Evolutionary conservation across 2,329 filamentous ascomycete genomes (phyloP).

Genomic region (Exserohilum rostratum): DNA sequence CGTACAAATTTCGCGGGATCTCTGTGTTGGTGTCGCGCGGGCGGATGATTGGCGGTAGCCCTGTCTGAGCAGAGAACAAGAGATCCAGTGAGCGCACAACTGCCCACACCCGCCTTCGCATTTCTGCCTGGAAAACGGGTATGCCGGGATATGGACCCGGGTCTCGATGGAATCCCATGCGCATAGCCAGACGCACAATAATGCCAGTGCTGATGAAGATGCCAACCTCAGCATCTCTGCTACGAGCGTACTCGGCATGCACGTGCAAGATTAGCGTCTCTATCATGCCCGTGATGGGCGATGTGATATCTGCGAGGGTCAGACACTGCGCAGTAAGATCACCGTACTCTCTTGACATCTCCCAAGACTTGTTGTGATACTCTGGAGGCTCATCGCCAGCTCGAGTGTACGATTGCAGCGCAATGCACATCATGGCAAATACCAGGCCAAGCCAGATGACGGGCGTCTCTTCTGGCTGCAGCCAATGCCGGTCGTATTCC

Average conservation of each 20-base stretch:
- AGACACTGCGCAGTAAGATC: slow-evolving; percentile 79
- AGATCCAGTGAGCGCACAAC: slow-evolving; percentile 75
- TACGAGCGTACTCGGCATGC: slow-evolving; percentile 74
- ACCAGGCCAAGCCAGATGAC: slow-evolving; percentile 80
- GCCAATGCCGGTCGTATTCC: slow-evolving; percentile 71
- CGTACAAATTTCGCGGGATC: slow-evolving; percentile 77
- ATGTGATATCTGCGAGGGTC: slow-evolving; percentile 76
- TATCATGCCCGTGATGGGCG: slow-evolving; percentile 74
- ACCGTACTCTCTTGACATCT: slow-evolving; percentile 63
- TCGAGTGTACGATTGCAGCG: slow-evolving; percentile 79
- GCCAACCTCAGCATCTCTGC: slow-evolving; percentile 74
- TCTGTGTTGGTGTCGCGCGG: slow-evolving; percentile 77
- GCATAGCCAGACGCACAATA: slow-evolving; percentile 67
- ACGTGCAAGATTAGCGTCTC: slow-evolving; percentile 79
- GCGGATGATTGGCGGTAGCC: slow-evolving; percentile 69
- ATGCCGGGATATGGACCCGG: slow-evolving; percentile 75
- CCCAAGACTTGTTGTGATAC: slow-evolving; percentile 69
- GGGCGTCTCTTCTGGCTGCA: slow-evolving; percentile 72
- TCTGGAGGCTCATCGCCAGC: slow-evolving; percentile 80
- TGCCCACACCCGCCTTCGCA: slow-evolving; percentile 67
- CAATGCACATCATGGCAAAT: slow-evolving; percentile 77
- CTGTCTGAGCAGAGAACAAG: slow-evolving; percentile 76
- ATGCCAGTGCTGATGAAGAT: slow-evolving; percentile 66
- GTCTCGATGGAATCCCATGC: slow-evolving; percentile 81
- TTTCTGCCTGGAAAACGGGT: slow-evolving; percentile 77